A percentile compares a stretch with the other conserved stretches of the same genome.
Conservation (phyloP, 2,329 filamentous ascomycete species). For the Tolypocladium ovalisporum region DNA sequence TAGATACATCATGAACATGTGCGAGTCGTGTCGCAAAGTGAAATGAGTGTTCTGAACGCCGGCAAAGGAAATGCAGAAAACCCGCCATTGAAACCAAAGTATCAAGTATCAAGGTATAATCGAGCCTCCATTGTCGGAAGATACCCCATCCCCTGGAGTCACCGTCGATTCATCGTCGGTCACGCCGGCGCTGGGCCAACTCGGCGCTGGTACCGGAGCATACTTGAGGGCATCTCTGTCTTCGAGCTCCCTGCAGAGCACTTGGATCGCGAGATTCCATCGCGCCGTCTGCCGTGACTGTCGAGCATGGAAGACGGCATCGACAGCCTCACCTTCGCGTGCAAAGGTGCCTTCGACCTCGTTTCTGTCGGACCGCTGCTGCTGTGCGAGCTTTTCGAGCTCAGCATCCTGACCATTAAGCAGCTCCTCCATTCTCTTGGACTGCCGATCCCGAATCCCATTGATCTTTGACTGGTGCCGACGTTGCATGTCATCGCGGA, state of each 20-base stretch:
- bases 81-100: not conserved
- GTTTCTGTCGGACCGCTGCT: constrained; percentile 36
- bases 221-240: constrained; percentile 30
- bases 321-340: constrained; percentile 38
- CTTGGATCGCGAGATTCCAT: constrained; percentile 42
- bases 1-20: not conserved
- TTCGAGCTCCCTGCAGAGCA: constrained; percentile 43
- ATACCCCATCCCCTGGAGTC: not conserved
- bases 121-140: not conserved
- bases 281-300: constrained; percentile 32
- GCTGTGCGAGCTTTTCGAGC: constrained; percentile 31
- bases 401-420: constrained; percentile 43
- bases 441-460: constrained; percentile 53
- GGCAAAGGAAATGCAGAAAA: not conserved
- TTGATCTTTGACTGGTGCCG: constrained; percentile 51
- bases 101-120: not conserved
- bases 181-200: constrained; percentile 14
- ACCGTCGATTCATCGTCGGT: not conserved
- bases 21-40: not conserved
- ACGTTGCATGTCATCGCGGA: constrained; percentile 47
- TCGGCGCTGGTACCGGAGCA: constrained; percentile 20
- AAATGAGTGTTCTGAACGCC: not conserved
- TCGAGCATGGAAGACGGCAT: constrained; percentile 31
- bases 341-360: constrained; percentile 33
- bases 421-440: constrained; percentile 50